Evolutionary conservation across 805 yeast species (phyloP), one percentile per base, ranked within the genome.

Genomic region (Yarrowia yakushimensis): DNA sequence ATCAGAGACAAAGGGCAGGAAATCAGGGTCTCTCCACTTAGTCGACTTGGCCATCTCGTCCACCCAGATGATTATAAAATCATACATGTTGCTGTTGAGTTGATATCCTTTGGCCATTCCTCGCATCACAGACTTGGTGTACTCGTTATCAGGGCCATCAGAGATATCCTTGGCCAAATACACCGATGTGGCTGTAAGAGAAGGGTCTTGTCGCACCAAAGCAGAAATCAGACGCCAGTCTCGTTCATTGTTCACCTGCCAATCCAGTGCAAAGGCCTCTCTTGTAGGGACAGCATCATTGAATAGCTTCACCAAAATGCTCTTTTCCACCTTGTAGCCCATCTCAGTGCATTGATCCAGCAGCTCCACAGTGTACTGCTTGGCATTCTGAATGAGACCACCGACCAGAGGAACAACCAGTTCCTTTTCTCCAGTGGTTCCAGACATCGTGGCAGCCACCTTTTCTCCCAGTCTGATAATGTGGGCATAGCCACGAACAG

Each of bases 251-350:
- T 22, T 31, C n/a, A 34, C 30, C 41, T 20, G n/a, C 28, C 28
- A 48, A 20, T 48, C 57, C 57, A 48, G 17, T 10, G 57, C 57
- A 33, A 48, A 48, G 17, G 57, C 57, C 15, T 48, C 57, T 48
- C 57, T 8, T 2, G 39, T 17, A 15, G 57, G 57, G 2, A 48
- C 57, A n/a, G 57, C 57, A 15, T 48, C 41, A 22, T 22, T 17
- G 23, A 48, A 48, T 23, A 48, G 57, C 12, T 33, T 48, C 12
- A 23, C 57, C 57, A 48, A 33, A 34, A 48, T 34, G 28, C 57
- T 31, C 41, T 48, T 48, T 33, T 48, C 57, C 28, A 48, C 57
- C 57, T 48, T 48, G 57, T 48, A 48, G 25, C 42, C 57, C 57
- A 48, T 48, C 22, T 33, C 41, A 12, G 57, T 48, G 31, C 57